phyloP scores from a whole-genome alignment of 2,329 filamentous ascomycete genomes.

The Paradendryphiella salina region DNA sequence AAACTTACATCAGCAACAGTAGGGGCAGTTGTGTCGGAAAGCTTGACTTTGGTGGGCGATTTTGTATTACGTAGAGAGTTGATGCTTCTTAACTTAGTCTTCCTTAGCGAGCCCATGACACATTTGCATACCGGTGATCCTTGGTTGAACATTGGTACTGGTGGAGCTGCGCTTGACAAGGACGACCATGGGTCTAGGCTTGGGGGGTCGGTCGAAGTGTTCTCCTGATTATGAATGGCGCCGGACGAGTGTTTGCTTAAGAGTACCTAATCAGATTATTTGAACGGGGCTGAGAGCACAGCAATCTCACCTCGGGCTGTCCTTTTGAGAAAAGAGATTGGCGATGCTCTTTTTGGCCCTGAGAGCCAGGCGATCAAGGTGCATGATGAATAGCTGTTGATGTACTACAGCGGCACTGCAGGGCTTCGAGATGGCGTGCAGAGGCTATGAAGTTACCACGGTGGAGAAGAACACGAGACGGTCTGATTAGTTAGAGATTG shows the following conservation, averaged over 20 bases:
- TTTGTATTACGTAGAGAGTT: slow-evolving; percentile 31
- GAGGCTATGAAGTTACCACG: background rate
- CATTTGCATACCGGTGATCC: slow-evolving; percentile 28
- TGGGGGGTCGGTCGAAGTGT: slow-evolving; percentile 14
- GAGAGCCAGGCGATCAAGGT: slow-evolving; percentile 31
- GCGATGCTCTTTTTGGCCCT: slow-evolving; percentile 39
- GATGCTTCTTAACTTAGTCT: slow-evolving; percentile 30
- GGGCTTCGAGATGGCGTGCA: background rate
- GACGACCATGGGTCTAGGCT: slow-evolving; percentile 16
- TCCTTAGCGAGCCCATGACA: slow-evolving; percentile 34
- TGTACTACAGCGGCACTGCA: slow-evolving; percentile 5
- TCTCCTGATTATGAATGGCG: slow-evolving; percentile 9
- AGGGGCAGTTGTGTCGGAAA: slow-evolving; percentile 4
- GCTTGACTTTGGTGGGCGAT: slow-evolving; percentile 26
- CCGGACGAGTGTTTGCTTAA: background rate
- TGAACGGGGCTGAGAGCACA: background rate
- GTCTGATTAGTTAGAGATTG: background rate
- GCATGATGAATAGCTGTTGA: slow-evolving; percentile 26
- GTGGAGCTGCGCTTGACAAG: background rate
- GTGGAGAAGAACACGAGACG: background rate
- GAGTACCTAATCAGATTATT: slow-evolving; percentile 4
- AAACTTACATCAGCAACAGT: background rate
- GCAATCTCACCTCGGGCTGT: background rate
- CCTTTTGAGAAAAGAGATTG: slow-evolving; percentile 28
- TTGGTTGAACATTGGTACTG: slow-evolving; percentile 12